Evolutionary conservation across 1,139 yeast species (phyloP).

Genomic region (Dujonia santamariae): DNA sequence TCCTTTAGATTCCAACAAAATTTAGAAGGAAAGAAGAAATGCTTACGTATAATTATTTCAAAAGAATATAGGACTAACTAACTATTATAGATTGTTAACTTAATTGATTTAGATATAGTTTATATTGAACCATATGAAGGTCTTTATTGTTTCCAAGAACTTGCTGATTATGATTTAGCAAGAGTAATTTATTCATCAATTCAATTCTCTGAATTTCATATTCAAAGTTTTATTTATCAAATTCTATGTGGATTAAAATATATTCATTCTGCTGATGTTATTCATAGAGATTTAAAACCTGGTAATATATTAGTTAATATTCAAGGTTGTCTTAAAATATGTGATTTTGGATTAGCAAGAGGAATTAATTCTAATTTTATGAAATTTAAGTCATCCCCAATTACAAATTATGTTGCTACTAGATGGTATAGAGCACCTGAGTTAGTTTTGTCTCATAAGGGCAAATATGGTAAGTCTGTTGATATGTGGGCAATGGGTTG

Average conservation of each 20-base stretch:
- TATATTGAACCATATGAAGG: constrained; percentile 72
- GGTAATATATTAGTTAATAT: constrained; percentile 76
- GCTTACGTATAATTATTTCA: too few relatives aligned
- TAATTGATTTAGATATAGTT: constrained; percentile 73
- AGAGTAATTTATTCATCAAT: constrained; percentile 73
- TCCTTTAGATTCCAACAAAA: too few relatives aligned
- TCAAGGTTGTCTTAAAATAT: constrained; percentile 70
- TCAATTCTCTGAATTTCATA: constrained; percentile 80
- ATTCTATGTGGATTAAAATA: constrained; percentile 76
- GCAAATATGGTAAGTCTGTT: constrained; percentile 50
- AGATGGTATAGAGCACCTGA: constrained; percentile 97
- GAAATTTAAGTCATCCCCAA: constrained; percentile 34
- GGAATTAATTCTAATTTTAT: constrained; percentile 53
- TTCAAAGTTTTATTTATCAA: constrained; percentile 74
- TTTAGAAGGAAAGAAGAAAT: neutral
- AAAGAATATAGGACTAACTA: constrained; percentile 5
- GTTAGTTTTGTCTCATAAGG: constrained; percentile 60
- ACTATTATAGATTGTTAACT: constrained; percentile 50
- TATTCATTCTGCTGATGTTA: constrained; percentile 81
- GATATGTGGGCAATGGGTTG: constrained; percentile 86
- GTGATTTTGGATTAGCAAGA: constrained; percentile 88
- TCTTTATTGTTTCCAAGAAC: constrained; percentile 75
- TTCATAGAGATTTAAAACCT: constrained; percentile 84
- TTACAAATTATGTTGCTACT: constrained; percentile 90
- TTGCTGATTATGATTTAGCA: constrained; percentile 77